Base-by-base conservation (phyloP, 2,329 filamentous ascomycete genomes). In the Sporothrix curviconia region DNA sequence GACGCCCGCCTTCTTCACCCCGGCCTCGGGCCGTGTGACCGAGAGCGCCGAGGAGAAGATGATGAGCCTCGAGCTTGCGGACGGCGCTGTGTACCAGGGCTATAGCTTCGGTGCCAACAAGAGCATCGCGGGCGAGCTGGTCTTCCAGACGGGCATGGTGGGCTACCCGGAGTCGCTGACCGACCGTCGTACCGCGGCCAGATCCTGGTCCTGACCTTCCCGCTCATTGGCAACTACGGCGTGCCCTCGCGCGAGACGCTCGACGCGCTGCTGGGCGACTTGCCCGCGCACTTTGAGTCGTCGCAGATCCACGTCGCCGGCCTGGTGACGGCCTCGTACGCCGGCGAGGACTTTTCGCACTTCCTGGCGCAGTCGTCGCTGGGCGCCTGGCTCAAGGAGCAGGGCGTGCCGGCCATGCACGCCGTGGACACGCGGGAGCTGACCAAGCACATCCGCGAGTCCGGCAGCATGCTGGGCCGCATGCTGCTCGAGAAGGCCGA, bases 91-190 rank as follows among this genome's bases (percentile, higher is more conserved):
- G 69, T 95, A 91, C 79, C 89, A 95, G 71, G 94, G 94, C 66
- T 91, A 90, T 78, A 96, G 91, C 81, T 99, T 99, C 71, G 94
- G 94, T 74, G 92, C 92, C 63, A 81, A 90, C 69, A 96, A 92
- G 82, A 96, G 90, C 77, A 85, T 95, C 68, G 89, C 92, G 64
- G 94, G 94, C 72, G 94, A 99, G 80, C 81, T 99, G 71, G 94
- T 99, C 75, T 99, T 99, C 78, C 92, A 97, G 81, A 99, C 94
- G 59, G 94, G 94, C 74, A 96, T 97, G 92, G 94, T 97, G 66
- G 94, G 94, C 69, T 99, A 99, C 72, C 92, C 94, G 42, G 94
- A 99, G 79, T 95, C 87, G 49, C 81, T 94, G 66, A 92, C 89
- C 60, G 89, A 94, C 70, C 89, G 64, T 92, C 89, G 51, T 92